A percentile compares a stretch with the other conserved stretches of the same genome.
These are phyloP conservation scores for Luvunga scandens DNA, from an alignment of 345 rosid genomes.

Conservation along the genomic window DNA sequence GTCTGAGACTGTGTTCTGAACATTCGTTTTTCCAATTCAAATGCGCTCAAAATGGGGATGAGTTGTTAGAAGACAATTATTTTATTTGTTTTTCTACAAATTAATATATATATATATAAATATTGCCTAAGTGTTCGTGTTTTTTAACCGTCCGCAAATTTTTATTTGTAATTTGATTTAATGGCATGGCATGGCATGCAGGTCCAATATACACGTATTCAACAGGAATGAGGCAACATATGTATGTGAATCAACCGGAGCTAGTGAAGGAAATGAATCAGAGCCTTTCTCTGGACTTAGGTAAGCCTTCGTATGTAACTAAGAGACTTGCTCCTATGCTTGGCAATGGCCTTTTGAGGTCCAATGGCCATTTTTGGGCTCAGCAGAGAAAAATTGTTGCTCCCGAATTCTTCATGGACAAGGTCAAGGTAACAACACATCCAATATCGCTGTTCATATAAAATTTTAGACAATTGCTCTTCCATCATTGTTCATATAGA, in stretches of 20 bases:
- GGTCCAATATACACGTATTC: constrained; percentile 72
- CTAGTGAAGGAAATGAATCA: constrained; percentile 75
- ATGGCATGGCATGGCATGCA: constrained; percentile 17
- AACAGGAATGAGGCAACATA: constrained; percentile 63
- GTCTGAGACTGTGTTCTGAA: too few relatives aligned
- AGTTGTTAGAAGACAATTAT: too few relatives aligned
- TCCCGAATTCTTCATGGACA: constrained; percentile 71
- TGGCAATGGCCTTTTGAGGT: constrained; percentile 68
- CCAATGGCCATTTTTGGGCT: constrained; percentile 69
- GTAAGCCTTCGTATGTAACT: constrained; percentile 66
- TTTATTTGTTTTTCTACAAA: too few relatives aligned
- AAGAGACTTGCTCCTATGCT: constrained; percentile 58
- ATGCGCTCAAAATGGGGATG: too few relatives aligned
- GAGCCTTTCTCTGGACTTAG: constrained; percentile 51
- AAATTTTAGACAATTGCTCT: too few relatives aligned
- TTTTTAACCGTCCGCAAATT: too few relatives aligned
- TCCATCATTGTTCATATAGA: too few relatives aligned
- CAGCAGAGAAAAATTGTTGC: constrained; percentile 69
- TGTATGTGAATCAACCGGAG: constrained; percentile 65
- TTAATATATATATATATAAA: too few relatives aligned
- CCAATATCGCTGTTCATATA: background rate
- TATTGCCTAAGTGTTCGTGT: too few relatives aligned
- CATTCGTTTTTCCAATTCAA: too few relatives aligned
- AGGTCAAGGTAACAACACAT: constrained; percentile 54
- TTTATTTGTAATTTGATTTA: too few relatives aligned